Evolutionary conservation across 805 yeast genomes (phyloP).

Genomic region (Candida sithepensis): DNA sequence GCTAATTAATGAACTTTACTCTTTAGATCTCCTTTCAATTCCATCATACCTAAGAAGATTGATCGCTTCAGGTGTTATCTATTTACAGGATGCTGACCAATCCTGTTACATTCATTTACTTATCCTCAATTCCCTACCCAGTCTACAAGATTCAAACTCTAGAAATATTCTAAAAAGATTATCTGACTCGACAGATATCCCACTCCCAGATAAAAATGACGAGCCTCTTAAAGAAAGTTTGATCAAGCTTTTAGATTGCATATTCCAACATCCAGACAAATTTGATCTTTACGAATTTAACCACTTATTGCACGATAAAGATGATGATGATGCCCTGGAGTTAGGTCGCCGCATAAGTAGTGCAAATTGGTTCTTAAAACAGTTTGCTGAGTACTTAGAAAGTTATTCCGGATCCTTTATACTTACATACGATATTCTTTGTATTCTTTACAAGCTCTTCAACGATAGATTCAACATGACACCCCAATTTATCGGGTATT

Average conservation of each 20-base stretch:
- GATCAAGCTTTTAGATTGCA: slow-evolving; percentile 2
- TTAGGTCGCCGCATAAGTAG: slow-evolving; percentile 12
- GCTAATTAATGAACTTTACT: slow-evolving; percentile 49
- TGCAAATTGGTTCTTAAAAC: slow-evolving; percentile 10
- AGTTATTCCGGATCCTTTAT: background rate
- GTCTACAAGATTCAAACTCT: slow-evolving; percentile 39
- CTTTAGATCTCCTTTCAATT: slow-evolving; percentile 46
- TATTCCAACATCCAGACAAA: background rate
- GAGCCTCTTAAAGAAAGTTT: slow-evolving; percentile 8
- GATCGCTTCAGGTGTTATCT: slow-evolving; percentile 83
- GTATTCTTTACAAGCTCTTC: slow-evolving; percentile 17
- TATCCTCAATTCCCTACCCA: slow-evolving; percentile 57
- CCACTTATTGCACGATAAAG: slow-evolving; percentile 9
- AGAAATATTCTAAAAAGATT: slow-evolving; percentile 29
- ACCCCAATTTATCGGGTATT: slow-evolving; percentile 14
- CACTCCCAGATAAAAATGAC: slow-evolving; percentile 10
- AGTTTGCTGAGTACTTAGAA: slow-evolving; percentile 3
- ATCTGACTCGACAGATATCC: slow-evolving; percentile 23
- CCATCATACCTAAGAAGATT: slow-evolving; percentile 73
- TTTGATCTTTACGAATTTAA: slow-evolving; percentile 7
- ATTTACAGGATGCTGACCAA: slow-evolving; percentile 46
- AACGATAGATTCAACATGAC: slow-evolving; percentile 12
- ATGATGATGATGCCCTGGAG: slow-evolving; percentile 11
- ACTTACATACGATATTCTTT: slow-evolving; percentile 6
- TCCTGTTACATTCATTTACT: slow-evolving; percentile 53